Base-by-base conservation (phyloP, 805 yeast species). In the Ogataea haglerorum region DNA sequence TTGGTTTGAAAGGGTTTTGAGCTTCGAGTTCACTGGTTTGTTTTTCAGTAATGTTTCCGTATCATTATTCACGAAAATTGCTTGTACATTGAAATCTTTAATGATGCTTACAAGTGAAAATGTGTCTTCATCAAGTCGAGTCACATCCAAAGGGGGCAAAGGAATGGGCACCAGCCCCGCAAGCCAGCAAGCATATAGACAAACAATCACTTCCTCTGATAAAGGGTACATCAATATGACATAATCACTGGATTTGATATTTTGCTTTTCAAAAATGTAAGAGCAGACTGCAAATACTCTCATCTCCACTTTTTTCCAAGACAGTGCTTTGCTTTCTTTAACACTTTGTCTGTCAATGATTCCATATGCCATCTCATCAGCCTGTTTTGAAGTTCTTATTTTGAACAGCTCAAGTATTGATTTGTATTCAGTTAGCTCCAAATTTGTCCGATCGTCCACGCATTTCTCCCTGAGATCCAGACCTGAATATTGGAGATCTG, bases 191-290 rank as follows among this genome's bases (percentile, higher is more conserved):
- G 99, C 97, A 61, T 81, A 79, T 1, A 89, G 69, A 2, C 95
- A 87, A 21, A 87, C 78, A 5, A 83, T 77, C 55, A 78, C 91
- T 46, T 93, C 98, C 42, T 90, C 96, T 1, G 89, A 79, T 33
- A 91, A 75, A 0, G 95, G 83, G 58, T 87, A 89, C 82, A 89
- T 82, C 53, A 93, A 65, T 3, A 89, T 71, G 3, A 88, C 91
- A 47, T 72, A 68, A 38, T 84, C 85, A 0, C 95, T 95, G 2
- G 85, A 70, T 39, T 65, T 71, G 32, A 87, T 57, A 3, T 72
- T 67, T 1, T 78, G 73, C 61, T 86, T 90, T 31, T 76, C 84
- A 25, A 82, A 68, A 38, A 93, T 72, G 55, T 84, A 80, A 5
- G 75, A 68, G 37, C 90, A 78, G 21, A 86, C 83, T 0, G 95